Conservation (phyloP, 768 basidiomycete genomes). For the Amanita rubescens region DNA sequence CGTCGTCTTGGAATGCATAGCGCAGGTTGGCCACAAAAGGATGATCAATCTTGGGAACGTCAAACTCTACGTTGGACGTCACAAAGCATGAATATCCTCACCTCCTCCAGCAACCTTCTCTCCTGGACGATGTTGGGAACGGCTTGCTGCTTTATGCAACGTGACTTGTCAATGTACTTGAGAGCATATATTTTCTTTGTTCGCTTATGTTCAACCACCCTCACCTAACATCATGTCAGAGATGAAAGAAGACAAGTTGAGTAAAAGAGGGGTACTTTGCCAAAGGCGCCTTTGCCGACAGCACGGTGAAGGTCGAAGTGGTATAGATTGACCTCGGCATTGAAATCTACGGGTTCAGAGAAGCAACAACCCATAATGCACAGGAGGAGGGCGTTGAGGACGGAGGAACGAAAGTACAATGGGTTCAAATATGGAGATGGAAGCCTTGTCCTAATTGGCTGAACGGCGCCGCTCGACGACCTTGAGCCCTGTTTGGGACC, state of each 20-base stretch:
- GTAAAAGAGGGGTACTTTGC: slow-evolving; percentile 56
- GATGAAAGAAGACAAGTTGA: slow-evolving; percentile 2
- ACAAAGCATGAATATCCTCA: slow-evolving; percentile 20
- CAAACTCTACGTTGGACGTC: slow-evolving; percentile 4
- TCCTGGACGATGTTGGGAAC: slow-evolving; percentile 94
- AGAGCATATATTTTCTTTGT: slow-evolving; percentile 89
- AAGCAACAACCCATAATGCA: slow-evolving; percentile 58
- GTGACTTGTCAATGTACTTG: slow-evolving; percentile 97
- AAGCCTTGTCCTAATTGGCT: slow-evolving; percentile 6
- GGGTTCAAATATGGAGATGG: slow-evolving; percentile 22
- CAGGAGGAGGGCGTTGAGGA: slow-evolving; percentile 22
- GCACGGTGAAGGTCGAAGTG: slow-evolving; percentile 95
- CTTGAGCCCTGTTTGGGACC: slow-evolving; percentile 19
- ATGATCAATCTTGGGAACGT: slow-evolving; percentile 62
- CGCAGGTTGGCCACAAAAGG: slow-evolving; percentile 85
- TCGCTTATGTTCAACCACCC: slow-evolving; percentile 94
- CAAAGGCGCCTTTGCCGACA: slow-evolving; percentile 96
- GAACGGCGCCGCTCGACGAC: slow-evolving; percentile 4
- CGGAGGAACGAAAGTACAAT: slow-evolving; percentile 27
- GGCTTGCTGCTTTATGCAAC: slow-evolving; percentile 85
- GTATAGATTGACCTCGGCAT: slow-evolving; percentile 80
- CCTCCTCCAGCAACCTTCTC: slow-evolving; percentile 88
- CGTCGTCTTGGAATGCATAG: slow-evolving; percentile 96
- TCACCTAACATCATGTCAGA: slow-evolving; percentile 49
- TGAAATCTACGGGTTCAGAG: slow-evolving; percentile 80